phyloP scores from a whole-genome alignment of 225 moss, liverwort and hornwort species.

The Pseudoscleropodium purum region DNA sequence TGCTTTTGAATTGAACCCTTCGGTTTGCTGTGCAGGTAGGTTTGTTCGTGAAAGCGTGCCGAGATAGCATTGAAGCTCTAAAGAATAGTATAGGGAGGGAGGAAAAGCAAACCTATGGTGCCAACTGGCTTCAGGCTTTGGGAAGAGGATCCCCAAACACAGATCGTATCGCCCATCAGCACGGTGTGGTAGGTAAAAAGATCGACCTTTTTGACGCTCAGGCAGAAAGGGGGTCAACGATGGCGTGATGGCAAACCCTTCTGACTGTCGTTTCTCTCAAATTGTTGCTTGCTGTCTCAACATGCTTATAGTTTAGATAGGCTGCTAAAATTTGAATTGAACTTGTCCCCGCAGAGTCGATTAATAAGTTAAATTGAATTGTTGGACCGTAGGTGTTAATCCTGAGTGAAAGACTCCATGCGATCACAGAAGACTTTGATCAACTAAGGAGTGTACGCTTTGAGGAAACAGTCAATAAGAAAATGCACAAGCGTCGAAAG shows the following conservation, averaged over 20 bases:
- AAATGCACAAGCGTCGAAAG: constrained; percentile 67
- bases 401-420: constrained; percentile 77
- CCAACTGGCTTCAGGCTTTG: constrained; percentile 62
- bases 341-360: not conserved
- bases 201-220: not conserved
- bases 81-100: constrained; percentile 74
- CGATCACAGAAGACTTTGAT: constrained; percentile 82
- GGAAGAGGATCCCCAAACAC: constrained; percentile 52
- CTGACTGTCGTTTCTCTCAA: not conserved
- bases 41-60: constrained; percentile 88
- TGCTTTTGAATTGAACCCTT: not conserved
- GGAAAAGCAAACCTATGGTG: constrained; percentile 53
- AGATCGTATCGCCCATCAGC: constrained; percentile 87
- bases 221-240: not conserved
- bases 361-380: not conserved
- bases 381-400: constrained; percentile 61
- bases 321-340: not conserved
- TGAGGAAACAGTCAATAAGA: constrained; percentile 80
- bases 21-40: constrained; percentile 52
- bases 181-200: constrained; percentile 76
- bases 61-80: constrained; percentile 79
- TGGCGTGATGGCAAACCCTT: not conserved
- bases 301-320: not conserved
- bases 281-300: not conserved
- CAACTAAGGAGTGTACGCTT: constrained; percentile 71